Evolutionary conservation across 2,329 filamentous ascomycete genomes (phyloP).

Genomic region (Cercospora citrullina): DNA sequence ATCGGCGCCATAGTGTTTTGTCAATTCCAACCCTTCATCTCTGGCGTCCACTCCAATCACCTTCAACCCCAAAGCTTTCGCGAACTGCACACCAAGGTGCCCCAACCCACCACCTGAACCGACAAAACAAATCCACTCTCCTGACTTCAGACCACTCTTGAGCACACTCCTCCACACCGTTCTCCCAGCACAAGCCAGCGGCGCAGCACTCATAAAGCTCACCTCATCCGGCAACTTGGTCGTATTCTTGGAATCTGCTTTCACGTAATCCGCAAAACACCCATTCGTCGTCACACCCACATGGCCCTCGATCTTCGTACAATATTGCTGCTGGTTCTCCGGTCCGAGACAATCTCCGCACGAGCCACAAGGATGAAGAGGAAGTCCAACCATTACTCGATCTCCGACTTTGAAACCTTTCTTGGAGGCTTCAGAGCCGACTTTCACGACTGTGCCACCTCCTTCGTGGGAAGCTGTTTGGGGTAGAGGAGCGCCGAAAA

Average conservation of each 20-base stretch:
- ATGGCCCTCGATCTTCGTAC: constrained; percentile 46
- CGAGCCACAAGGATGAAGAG: constrained; percentile 53
- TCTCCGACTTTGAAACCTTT: constrained; percentile 51
- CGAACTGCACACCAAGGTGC: constrained; percentile 56
- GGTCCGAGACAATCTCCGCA: constrained; percentile 56
- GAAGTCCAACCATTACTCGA: constrained; percentile 58
- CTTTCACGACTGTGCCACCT: constrained; percentile 54
- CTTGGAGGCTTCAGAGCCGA: constrained; percentile 44
- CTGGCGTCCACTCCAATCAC: constrained; percentile 58
- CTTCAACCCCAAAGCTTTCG: constrained; percentile 52
- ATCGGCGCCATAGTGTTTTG: constrained; percentile 52
- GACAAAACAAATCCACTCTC: constrained; percentile 46
- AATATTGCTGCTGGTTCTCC: constrained; percentile 57
- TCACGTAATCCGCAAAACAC: constrained; percentile 58
- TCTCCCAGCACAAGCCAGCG: constrained; percentile 58
- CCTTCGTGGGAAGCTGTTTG: constrained; percentile 60
- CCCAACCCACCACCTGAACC: constrained; percentile 56
- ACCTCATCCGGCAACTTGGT: constrained; percentile 53
- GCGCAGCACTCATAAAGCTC: constrained; percentile 54
- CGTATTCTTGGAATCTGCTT: constrained; percentile 51
- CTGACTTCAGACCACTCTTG: constrained; percentile 43
- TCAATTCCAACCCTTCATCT: constrained; percentile 54
- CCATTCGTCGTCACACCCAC: constrained; percentile 56
- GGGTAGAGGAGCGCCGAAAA: constrained; percentile 52
- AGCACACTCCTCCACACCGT: constrained; percentile 53